Evolutionary conservation across 2,329 filamentous ascomycete species (phyloP).

Genomic region (Penicillium sp.): DNA sequence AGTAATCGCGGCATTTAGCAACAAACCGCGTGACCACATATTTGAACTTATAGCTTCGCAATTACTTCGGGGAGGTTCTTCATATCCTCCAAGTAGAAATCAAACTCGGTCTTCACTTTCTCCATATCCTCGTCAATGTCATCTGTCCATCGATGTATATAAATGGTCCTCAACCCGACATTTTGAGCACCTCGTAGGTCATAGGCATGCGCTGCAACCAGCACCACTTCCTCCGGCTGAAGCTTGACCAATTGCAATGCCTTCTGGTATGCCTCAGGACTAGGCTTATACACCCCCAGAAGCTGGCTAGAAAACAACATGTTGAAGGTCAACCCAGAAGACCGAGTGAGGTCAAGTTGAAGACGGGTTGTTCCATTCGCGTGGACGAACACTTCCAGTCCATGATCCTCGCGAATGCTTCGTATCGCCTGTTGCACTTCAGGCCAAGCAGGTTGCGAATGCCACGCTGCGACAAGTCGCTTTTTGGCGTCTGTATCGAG

Average conservation of each 20-base stretch:
- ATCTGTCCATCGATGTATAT: conserved; percentile 58
- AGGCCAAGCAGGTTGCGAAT: conserved; percentile 56
- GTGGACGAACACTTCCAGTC: conserved; percentile 54
- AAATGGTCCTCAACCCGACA: conserved; percentile 57
- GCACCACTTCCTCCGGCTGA: conserved; percentile 52
- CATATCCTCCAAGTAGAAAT: conserved; percentile 40
- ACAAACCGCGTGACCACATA: background rate
- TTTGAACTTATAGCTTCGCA: background rate
- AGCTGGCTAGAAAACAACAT: conserved; percentile 59
- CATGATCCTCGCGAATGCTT: conserved; percentile 40
- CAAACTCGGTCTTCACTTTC: conserved; percentile 46
- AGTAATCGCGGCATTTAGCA: background rate
- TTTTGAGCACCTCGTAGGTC: conserved; percentile 55
- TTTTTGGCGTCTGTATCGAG: conserved; percentile 26
- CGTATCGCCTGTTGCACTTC: conserved; percentile 53
- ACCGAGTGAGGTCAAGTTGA: conserved; percentile 57
- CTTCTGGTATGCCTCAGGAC: conserved; percentile 51
- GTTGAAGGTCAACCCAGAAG: conserved; percentile 54
- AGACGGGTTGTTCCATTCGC: conserved; percentile 61
- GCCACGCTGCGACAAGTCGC: conserved; percentile 50
- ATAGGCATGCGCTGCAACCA: conserved; percentile 61
- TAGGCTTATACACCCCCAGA: conserved; percentile 55
- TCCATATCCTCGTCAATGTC: conserved; percentile 55
- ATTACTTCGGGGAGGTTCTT: conserved; percentile 19
- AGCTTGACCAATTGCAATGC: conserved; percentile 51